Base-by-base conservation (phyloP, 2,329 filamentous ascomycete genomes). In the Fusarium citri region DNA sequence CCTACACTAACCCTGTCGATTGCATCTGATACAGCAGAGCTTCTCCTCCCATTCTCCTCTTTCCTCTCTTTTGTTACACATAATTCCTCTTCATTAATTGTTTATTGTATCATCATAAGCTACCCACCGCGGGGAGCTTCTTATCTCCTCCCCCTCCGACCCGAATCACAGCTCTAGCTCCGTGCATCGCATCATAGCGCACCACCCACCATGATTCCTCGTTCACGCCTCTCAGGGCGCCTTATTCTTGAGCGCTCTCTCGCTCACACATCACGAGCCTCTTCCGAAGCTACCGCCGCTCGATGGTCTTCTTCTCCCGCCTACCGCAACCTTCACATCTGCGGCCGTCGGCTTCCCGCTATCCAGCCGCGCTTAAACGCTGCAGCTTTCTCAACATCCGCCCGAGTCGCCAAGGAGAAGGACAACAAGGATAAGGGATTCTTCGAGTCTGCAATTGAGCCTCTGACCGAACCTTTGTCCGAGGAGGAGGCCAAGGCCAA, bases 401-500 rank as follows among this genome's bases (percentile, higher is more conserved):
- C 74, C 56, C 69, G 71, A 37, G 62, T 80, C 30, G 68, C 73
- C 41, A 82, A 81, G 53, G 79, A 82, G 43, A 80, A 79, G 49
- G 79, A 81, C 34, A 76, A 74, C 41, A 76, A 74, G 25, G 77
- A 78, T 42, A 84, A 85, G 62, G 82, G 83, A 22, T 87, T 87
- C 69, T 86, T 88, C 62, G 84, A 88, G 68, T 80, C 82, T 10
- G 73, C 83, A 8, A 78, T 83, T 53, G 80, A 81, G 59, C 74
- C 77, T 22, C 55, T 76, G 14, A 80, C 79, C 23, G 83, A 86
- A 68, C 82, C 85, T 0, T 78, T 88, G 12, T 83, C 84, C 10
- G 85, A 87, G 57, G 85, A 88, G 66, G 85, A 87, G 70, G 79
- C 81, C 56, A 84, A 86, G 73, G 83, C 83, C 50, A 87, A 85